Base-by-base conservation (phyloP, 1,284 basidiomycete genomes). In the Sphaerobolus stellatus region DNA sequence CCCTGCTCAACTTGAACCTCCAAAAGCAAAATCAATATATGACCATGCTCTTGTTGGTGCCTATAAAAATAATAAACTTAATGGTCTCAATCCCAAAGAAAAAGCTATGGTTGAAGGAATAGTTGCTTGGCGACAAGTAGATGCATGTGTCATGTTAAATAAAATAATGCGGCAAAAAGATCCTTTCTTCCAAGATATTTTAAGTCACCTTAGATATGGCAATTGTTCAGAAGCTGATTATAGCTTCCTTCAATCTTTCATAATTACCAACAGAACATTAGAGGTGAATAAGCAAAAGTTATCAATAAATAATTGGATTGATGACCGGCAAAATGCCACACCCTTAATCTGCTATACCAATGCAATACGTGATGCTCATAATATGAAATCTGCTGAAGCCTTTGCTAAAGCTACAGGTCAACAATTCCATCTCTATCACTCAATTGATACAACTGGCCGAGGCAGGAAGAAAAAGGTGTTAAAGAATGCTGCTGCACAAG, bases 321-420 rank as follows among this genome's bases (percentile, higher is more conserved):
- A 13, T 5, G 25, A 33, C 14, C 30, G 27, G 6, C 5, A 33
- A 16, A 9, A 5, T 49, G 48, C 48, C 5, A 33, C 29, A 33
- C 24, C 48, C 25, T 20, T 49, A 33, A 49, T 49, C 18, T 31
- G 27, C 27, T 49, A 49, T 33, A 49, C 48, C 5, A 49, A 49
- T 49, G 48, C 48, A 16, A 30, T 49, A 13, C n/a, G 48, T n/a
- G 48, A 49, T 33, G 24, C 48, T 18, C 48, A 49, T 33, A 49
- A 49, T 49, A 20, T 49, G 11, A 7, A 34, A 13, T 24, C 27
- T 33, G 5, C 29, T 13, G 13, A 34, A 49, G 31, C 48, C 11
- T 49, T 49, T 33, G 48, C 48, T 8, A 11, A 14, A 7, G n/a
- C 27, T 34, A 36, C 29, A 7, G 20, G 30, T 14, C 27, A 49